Percentiles rank a stretch among this genome's conserved stretches.
These are phyloP conservation scores for Zoysia pacifica DNA, from an alignment of 176 grass and related monocot genomes.

Conservation along the genomic window DNA sequence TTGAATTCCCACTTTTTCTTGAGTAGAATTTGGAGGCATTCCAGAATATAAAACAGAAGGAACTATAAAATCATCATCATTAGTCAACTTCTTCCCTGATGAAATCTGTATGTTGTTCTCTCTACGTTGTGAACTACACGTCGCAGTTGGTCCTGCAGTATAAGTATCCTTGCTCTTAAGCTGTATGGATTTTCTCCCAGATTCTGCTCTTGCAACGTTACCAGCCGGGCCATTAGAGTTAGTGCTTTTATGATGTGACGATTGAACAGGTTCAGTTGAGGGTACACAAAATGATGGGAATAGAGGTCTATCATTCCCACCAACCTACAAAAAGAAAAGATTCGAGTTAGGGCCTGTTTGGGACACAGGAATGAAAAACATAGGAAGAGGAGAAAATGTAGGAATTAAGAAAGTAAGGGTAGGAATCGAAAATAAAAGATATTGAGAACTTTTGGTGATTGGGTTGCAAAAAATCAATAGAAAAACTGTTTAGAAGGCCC, in stretches of 20 bases:
- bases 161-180: conserved; percentile 39
- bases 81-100: conserved; percentile 39
- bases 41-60: conserved; percentile 51
- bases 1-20: conserved; percentile 33
- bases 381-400: too few relatives aligned
- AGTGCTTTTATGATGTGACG: conserved; percentile 44
- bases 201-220: conserved; percentile 33
- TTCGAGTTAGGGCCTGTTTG: not conserved
- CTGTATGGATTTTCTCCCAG: conserved; percentile 44
- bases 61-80: conserved; percentile 75
- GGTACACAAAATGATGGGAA: conserved; percentile 62
- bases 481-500: too few relatives aligned
- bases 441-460: too few relatives aligned
- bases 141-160: conserved; percentile 11
- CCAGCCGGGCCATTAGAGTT: conserved; percentile 27
- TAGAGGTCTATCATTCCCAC: conserved; percentile 42
- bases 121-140: conserved; percentile 36
- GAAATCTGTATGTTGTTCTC: conserved; percentile 29
- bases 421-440: too few relatives aligned
- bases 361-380: too few relatives aligned
- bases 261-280: conserved; percentile 41
- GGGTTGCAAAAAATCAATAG: too few relatives aligned
- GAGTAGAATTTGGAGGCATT: conserved; percentile 26
- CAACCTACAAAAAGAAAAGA: conserved; percentile 46
- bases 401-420: too few relatives aligned